Evolutionary conservation across 176 grass and related monocot genomes (phyloP).

Genomic region (Triticum urartu): DNA sequence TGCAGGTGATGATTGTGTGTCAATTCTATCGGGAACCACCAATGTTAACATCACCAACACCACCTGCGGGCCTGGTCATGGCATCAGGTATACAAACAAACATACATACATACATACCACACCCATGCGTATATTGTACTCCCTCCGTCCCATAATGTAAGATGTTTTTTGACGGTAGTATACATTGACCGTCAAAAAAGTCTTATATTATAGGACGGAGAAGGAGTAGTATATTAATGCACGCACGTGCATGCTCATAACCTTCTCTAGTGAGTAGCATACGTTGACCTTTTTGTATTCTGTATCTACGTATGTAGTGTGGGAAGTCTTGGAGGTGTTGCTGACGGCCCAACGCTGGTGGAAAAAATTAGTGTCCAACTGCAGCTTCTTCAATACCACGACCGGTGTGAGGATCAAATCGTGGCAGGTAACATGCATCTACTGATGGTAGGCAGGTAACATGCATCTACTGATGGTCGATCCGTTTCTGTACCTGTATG

Average conservation of each 20-base stretch:
- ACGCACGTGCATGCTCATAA: too few species aligned
- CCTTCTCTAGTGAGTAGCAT: conserved; percentile 2
- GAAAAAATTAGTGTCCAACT: conserved; percentile 49
- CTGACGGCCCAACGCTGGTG: conserved; percentile 1
- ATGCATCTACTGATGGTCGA: neutral
- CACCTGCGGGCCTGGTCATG: conserved; percentile 70
- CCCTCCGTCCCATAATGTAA: too few species aligned
- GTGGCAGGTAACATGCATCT: conserved; percentile 48
- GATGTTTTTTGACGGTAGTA: too few species aligned
- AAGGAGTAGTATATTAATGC: too few species aligned
- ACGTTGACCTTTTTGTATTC: neutral
- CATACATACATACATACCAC: neutral
- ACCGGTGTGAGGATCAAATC: conserved; percentile 72
- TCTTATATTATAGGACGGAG: too few species aligned
- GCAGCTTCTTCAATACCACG: conserved; percentile 41
- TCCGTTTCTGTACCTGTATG: too few species aligned
- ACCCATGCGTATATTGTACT: too few species aligned
- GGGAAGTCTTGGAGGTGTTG: conserved; percentile 53
- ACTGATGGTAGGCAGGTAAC: conserved; percentile 43
- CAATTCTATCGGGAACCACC: conserved; percentile 33
- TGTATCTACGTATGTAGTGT: conserved; percentile 35
- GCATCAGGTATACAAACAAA: conserved; percentile 54
- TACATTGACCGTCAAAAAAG: too few species aligned
- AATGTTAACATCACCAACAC: conserved; percentile 32
- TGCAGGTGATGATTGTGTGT: conserved; percentile 72